Conservation (phyloP, 2,329 filamentous ascomycete genomes). For the Colletotrichum tamarilloi region DNA sequence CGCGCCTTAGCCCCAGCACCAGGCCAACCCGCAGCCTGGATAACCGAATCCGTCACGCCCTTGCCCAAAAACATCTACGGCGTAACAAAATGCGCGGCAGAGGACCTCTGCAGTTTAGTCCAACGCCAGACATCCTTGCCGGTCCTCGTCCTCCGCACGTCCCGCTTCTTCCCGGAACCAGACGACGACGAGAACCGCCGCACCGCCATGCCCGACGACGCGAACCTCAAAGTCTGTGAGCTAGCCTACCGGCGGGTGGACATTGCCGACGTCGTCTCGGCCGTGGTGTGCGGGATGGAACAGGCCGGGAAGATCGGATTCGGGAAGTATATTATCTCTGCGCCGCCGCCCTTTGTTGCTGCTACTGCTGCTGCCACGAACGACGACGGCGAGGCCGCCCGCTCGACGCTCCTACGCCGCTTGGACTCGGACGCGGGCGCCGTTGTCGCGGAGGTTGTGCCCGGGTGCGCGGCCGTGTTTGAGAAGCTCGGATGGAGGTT, state of each 20-base stretch:
- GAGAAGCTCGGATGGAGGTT: conserved; percentile 48
- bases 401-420: conserved; percentile 38
- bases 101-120: conserved; percentile 57
- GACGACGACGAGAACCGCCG: conserved; percentile 57
- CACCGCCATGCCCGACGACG: conserved; percentile 45
- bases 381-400: conserved; percentile 23
- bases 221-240: conserved; percentile 60
- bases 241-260: conserved; percentile 57
- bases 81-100: conserved; percentile 59
- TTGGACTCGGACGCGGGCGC: conserved; percentile 47
- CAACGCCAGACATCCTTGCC: conserved; percentile 53
- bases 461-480: conserved; percentile 46
- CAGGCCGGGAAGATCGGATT: conserved; percentile 47
- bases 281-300: conserved; percentile 51
- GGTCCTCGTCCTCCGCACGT: conserved; percentile 56
- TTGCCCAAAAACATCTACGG: conserved; percentile 62
- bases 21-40: conserved; percentile 54
- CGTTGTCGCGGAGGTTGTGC: conserved; percentile 43
- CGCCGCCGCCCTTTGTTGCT: conserved; percentile 49
- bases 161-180: conserved; percentile 60
- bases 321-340: conserved; percentile 56
- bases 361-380: conserved; percentile 37
- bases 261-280: conserved; percentile 55
- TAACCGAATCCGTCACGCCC: conserved; percentile 53
- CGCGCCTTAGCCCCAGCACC: conserved; percentile 49